Conservation (phyloP, 2,329 filamentous ascomycete genomes). For the Rugonectria rugulosa region DNA sequence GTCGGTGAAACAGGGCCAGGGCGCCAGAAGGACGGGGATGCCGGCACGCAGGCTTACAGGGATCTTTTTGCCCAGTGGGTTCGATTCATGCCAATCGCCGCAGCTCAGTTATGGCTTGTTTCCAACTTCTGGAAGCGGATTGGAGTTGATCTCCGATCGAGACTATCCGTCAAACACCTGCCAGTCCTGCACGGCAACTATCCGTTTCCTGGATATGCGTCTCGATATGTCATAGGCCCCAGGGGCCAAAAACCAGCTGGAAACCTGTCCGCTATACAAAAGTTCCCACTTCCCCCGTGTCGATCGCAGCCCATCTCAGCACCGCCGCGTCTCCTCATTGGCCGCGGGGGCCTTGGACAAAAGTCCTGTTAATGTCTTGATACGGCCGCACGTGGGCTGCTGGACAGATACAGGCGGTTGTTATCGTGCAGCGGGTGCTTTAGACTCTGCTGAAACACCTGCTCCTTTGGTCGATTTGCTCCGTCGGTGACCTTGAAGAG, state of each 20-base stretch:
- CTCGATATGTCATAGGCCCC: too few species aligned
- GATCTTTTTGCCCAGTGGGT: background rate
- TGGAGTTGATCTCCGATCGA: background rate
- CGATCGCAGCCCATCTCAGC: conserved; percentile 22
- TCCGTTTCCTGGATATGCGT: too few species aligned
- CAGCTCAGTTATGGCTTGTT: background rate
- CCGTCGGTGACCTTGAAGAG: conserved; percentile 9
- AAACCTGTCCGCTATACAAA: too few species aligned
- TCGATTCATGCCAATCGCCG: background rate
- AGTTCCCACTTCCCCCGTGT: conserved; percentile 18
- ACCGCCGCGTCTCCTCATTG: conserved; percentile 21
- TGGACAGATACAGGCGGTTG: conserved; percentile 20
- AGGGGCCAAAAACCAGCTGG: too few species aligned
- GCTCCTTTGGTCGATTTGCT: conserved; percentile 25
- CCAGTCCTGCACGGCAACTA: too few species aligned
- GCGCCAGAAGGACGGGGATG: background rate
- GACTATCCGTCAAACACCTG: background rate
- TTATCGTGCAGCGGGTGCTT: conserved; percentile 21
- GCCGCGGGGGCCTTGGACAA: conserved; percentile 19
- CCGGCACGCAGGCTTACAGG: background rate
- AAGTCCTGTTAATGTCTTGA: conserved; percentile 29
- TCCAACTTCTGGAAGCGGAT: background rate
- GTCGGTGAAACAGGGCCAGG: background rate
- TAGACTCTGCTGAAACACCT: conserved; percentile 19
- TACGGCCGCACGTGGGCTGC: conserved; percentile 30